These are phyloP conservation scores for Pythium apleroticum DNA, from an alignment of 352 stramenopile species.

Conservation along the genomic window DNA sequence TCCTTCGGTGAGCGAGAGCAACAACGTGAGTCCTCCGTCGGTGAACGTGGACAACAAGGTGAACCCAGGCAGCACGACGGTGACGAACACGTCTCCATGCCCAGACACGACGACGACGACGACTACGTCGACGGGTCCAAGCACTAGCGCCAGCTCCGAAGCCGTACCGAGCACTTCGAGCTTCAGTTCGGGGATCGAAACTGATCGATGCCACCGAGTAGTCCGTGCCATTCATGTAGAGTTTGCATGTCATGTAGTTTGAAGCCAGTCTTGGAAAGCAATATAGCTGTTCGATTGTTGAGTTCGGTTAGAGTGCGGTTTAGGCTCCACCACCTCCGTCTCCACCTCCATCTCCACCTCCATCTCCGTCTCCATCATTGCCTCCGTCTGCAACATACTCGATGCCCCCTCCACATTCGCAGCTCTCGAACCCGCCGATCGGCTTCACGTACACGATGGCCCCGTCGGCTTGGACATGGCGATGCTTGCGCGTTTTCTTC, in stretches of 20 bases:
- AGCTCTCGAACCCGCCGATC: not conserved
- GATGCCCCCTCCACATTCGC: not conserved
- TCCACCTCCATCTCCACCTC: not conserved
- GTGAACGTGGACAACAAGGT: not conserved
- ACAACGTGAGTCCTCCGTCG: not conserved
- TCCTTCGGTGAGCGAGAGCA: not conserved
- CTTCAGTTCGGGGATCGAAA: too few relatives aligned
- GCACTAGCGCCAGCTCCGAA: not conserved
- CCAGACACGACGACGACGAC: not conserved
- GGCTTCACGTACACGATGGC: not conserved
- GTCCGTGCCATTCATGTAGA: too few relatives aligned
- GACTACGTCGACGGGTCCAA: not conserved
- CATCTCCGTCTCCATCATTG: too few relatives aligned
- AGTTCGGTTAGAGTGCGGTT: too few relatives aligned
- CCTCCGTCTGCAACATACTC: not conserved
- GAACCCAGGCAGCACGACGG: not conserved
- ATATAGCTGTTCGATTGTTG: too few relatives aligned
- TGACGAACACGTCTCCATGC: not conserved
- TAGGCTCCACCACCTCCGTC: not conserved
- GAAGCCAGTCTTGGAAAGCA: too few relatives aligned
- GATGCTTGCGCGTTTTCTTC: not conserved
- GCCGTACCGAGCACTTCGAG: not conserved
- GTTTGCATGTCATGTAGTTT: too few relatives aligned
- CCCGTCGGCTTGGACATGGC: not conserved
- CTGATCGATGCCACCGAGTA: too few relatives aligned